These are phyloP conservation scores for Mrakia gelida DNA, from an alignment of 768 basidiomycete species.

Conservation along the genomic window DNA sequence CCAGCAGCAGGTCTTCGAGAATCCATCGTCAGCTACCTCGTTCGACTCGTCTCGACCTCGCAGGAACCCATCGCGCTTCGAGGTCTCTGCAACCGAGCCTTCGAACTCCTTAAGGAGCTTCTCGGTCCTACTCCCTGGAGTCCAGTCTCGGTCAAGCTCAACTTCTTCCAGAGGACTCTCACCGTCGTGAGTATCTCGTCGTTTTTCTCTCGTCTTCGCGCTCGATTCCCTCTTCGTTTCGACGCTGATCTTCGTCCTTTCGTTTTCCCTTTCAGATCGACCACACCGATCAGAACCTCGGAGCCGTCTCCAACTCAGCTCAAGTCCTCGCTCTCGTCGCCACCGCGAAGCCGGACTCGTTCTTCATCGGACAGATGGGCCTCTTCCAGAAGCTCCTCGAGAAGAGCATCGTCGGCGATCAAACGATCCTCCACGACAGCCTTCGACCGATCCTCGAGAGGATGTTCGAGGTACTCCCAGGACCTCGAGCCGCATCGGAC, in stretches of 20 bases:
- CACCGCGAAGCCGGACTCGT: constrained; percentile 72
- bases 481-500: constrained; percentile 66
- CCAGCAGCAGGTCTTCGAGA: constrained; percentile 78
- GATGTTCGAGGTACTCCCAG: constrained; percentile 57
- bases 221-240: neutral
- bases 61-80: constrained; percentile 44
- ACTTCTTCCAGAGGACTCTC: constrained; percentile 79
- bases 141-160: constrained; percentile 84
- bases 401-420: constrained; percentile 78
- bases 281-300: constrained; percentile 61
- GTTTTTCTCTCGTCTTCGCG: neutral
- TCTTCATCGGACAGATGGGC: constrained; percentile 68
- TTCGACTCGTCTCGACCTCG: constrained; percentile 74
- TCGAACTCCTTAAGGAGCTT: constrained; percentile 62
- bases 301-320: constrained; percentile 70
- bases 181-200: constrained; percentile 58
- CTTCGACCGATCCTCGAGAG: constrained; percentile 77
- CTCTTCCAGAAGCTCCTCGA: constrained; percentile 77
- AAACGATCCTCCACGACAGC: constrained; percentile 71
- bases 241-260: neutral
- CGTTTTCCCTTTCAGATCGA: constrained; percentile 55
- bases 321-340: constrained; percentile 84
- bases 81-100: constrained; percentile 45
- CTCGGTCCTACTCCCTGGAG: constrained; percentile 79
- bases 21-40: constrained; percentile 87